Conservation (phyloP, 1,139 yeast genomes). For the Zygosaccharomyces pseudobailii region DNA sequence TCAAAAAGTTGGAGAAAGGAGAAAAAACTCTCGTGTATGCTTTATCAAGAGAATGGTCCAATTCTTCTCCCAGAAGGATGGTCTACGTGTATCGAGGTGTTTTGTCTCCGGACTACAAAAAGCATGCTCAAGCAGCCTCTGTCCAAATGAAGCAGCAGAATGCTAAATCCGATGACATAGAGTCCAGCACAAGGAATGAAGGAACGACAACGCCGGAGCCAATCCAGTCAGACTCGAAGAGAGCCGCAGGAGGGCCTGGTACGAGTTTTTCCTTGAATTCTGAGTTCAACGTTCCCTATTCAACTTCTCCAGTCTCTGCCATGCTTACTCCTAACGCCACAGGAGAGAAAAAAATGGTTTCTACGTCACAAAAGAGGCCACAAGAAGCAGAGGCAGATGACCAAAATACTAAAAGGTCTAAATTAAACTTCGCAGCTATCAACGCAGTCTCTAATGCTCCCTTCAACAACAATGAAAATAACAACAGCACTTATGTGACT, state of each 20-base stretch:
- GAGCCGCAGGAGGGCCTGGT: conserved; percentile 8
- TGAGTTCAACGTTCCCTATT: conserved; percentile 52
- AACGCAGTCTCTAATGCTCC: background rate
- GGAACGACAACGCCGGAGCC: conserved; percentile 6
- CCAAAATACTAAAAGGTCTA: conserved; percentile 6
- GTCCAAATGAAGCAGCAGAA: conserved; percentile 30
- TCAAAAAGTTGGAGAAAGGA: conserved; percentile 74
- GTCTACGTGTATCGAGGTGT: conserved; percentile 79
- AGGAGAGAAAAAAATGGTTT: background rate
- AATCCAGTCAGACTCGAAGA: background rate
- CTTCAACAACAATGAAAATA: background rate
- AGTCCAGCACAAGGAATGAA: conserved; percentile 10
- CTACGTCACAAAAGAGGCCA: conserved; percentile 2
- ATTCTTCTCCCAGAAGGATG: conserved; percentile 83
- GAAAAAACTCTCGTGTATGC: conserved; percentile 68
- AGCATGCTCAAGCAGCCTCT: conserved; percentile 57
- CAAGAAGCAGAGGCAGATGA: conserved; percentile 1
- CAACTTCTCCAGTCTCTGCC: conserved; percentile 75
- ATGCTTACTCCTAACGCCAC: conserved; percentile 37
- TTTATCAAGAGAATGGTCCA: conserved; percentile 82
- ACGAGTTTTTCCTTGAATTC: conserved; percentile 25
- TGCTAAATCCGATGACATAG: conserved; percentile 1
- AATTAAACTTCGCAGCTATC: background rate
- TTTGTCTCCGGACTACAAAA: conserved; percentile 63
- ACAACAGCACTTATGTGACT: conserved; percentile 40